These are phyloP conservation scores for Malassezia nana DNA, from an alignment of 1,284 basidiomycete species.

Conservation along the genomic window DNA sequence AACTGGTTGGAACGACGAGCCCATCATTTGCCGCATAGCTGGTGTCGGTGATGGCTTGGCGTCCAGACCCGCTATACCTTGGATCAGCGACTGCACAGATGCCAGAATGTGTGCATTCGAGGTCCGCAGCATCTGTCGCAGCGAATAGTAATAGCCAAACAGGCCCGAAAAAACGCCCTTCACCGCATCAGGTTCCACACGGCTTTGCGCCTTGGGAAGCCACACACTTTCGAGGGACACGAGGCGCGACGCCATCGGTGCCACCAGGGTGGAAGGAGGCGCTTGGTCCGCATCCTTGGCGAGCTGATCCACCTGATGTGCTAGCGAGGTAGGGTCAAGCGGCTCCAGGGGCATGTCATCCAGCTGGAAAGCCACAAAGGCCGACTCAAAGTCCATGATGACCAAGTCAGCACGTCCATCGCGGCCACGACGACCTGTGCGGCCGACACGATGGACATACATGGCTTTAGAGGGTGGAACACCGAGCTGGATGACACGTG, in stretches of 20 bases:
- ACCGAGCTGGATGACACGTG: slow-evolving; percentile 85
- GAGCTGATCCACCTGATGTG: not conserved
- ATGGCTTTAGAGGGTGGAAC: slow-evolving; percentile 63
- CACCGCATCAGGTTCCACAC: slow-evolving; percentile 2
- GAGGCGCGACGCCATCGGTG: not conserved
- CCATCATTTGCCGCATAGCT: slow-evolving; percentile 1
- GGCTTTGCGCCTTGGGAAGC: not conserved
- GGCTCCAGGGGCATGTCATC: slow-evolving; percentile 63
- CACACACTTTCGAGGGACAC: not conserved
- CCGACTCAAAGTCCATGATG: slow-evolving; percentile 69
- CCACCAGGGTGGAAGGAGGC: not conserved
- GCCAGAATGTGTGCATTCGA: slow-evolving; percentile 2
- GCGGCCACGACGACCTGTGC: slow-evolving; percentile 70
- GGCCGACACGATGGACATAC: slow-evolving; percentile 84
- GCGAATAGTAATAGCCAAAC: slow-evolving; percentile 30
- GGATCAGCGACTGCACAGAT: not conserved
- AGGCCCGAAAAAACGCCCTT: slow-evolving; percentile 14
- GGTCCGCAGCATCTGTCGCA: not conserved
- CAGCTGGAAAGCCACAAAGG: slow-evolving; percentile 62
- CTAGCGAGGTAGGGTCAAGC: slow-evolving; percentile 31
- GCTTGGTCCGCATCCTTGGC: not conserved
- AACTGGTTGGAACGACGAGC: not conserved
- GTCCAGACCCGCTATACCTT: not conserved
- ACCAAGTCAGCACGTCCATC: slow-evolving; percentile 75
- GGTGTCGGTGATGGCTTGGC: not conserved